phyloP scores from a whole-genome alignment of 495 filamentous ascomycete genomes.

The Bathelium albidoporum region DNA sequence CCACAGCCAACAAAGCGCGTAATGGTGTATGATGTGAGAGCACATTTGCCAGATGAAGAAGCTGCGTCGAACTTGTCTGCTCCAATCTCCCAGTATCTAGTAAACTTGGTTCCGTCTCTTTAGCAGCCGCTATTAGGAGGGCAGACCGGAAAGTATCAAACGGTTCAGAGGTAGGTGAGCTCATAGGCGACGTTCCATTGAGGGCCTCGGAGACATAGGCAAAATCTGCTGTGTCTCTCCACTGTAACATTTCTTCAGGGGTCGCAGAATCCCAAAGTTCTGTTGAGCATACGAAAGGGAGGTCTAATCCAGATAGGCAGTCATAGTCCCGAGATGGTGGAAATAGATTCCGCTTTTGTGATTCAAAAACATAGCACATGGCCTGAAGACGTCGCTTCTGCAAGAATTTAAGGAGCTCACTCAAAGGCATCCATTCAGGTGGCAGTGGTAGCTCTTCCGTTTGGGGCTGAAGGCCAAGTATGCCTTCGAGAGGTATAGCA shows the following conservation, averaged over 20 bases:
- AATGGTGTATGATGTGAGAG: slow-evolving; percentile 26
- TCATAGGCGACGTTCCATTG: not conserved
- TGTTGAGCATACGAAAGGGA: slow-evolving; percentile 22
- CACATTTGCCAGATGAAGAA: not conserved
- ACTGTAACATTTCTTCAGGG: slow-evolving; percentile 9
- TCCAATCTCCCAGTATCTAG: not conserved
- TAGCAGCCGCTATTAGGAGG: slow-evolving; percentile 21
- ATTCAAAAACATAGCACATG: slow-evolving; percentile 27
- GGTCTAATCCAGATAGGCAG: slow-evolving; percentile 10
- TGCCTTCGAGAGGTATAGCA: not conserved
- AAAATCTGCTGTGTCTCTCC: slow-evolving; percentile 1
- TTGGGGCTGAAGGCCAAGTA: not conserved
- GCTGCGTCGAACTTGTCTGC: not conserved
- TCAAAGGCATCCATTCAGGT: not conserved
- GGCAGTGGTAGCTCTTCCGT: not conserved
- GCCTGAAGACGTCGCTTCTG: slow-evolving; percentile 21
- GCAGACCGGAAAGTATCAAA: slow-evolving; percentile 26
- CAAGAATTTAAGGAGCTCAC: not conserved
- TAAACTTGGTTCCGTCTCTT: not conserved
- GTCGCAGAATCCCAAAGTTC: slow-evolving; percentile 20
- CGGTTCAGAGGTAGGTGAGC: not conserved
- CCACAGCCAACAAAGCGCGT: slow-evolving; percentile 28
- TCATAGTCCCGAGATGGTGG: not conserved
- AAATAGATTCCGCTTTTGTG: slow-evolving; percentile 23
- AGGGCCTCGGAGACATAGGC: slow-evolving; percentile 12